Evolutionary conservation across 1,284 basidiomycete species (phyloP), one percentile per base, ranked within the genome.

Genomic region (Taiwanofungus camphoratus): DNA sequence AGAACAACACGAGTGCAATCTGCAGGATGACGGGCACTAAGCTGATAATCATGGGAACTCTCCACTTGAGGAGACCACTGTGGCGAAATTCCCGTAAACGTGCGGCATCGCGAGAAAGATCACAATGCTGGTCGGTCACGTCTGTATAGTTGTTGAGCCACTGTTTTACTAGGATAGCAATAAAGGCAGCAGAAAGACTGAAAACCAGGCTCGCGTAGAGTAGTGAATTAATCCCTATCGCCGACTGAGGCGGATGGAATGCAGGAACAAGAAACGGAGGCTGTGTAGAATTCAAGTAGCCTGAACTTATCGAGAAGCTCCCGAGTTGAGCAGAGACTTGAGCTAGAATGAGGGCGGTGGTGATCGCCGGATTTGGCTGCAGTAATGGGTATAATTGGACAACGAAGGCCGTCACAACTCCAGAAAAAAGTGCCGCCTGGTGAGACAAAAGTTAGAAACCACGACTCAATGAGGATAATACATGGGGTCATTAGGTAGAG

Each of bases 351-450:
- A 29, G 9, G 26, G n/a, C n/a, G 9, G 32, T 34, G 15, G 41
- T 13, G 42, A 11, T 51, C 23, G 18, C 19, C 1, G 42, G 39
- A 0, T 57, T 47, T 16, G 52, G 47, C 36, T 55, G 52, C 4
- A 57, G 41, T 7, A 55, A 37, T 29, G 45, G 48, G 44, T 57
- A 57, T 0, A 49, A 49, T 29, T 55, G 52, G 9, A 57, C 46
- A 26, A 49, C 51, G 55, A 58, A 55, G 1, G 53, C 48, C 0
- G 56, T 57, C 12, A 57, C 31, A 4, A 55, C 55, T 3, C 53
- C 56, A 12, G 56, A 55, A 46, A 57, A 56, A 2, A 58, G 46
- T 41, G 53, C 56, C 8, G 55, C 49, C 55, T 56, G 26, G n/a
- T n/a, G n/a, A n/a, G n/a, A n/a, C n/a, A n/a, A n/a, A n/a, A n/a